Conservation (phyloP, 306 rosid genomes). For the Bauhinia variegata region DNA sequence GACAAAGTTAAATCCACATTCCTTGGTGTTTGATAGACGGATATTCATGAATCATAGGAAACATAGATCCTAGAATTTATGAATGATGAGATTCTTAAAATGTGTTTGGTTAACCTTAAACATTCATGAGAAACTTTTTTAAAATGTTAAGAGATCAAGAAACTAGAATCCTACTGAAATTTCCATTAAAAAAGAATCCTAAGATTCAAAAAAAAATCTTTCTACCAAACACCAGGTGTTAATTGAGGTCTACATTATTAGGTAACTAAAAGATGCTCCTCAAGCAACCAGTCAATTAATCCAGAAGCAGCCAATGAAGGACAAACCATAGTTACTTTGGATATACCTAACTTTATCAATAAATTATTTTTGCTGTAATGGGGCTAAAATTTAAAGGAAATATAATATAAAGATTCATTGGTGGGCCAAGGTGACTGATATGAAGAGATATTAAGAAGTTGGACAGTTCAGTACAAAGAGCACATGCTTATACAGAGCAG, state of each 20-base stretch:
- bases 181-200: no score
- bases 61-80: no score
- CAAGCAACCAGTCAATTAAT: conserved; percentile 32
- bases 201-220: no score
- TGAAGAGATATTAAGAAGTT: conserved; percentile 42
- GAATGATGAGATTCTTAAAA: no score
- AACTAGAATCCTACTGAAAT: no score
- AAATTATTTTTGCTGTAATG: conserved; percentile 40
- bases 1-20: conserved; percentile 55
- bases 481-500: conserved; percentile 59
- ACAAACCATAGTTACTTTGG: conserved; percentile 16
- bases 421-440: conserved; percentile 52
- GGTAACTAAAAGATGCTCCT: background rate
- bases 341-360: conserved; percentile 47
- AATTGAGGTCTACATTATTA: conserved; percentile 3
- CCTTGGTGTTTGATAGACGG: no score
- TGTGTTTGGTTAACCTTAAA: no score
- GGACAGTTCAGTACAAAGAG: conserved; percentile 56
- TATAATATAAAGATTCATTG: conserved; percentile 44
- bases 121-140: no score
- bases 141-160: no score
- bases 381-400: conserved; percentile 41
- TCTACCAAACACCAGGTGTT: conserved; percentile 57
- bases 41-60: no score
- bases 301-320: conserved; percentile 38